phyloP scores from a whole-genome alignment of 169 alveolate genomes.

The Cryptosporidium viatorum region DNA sequence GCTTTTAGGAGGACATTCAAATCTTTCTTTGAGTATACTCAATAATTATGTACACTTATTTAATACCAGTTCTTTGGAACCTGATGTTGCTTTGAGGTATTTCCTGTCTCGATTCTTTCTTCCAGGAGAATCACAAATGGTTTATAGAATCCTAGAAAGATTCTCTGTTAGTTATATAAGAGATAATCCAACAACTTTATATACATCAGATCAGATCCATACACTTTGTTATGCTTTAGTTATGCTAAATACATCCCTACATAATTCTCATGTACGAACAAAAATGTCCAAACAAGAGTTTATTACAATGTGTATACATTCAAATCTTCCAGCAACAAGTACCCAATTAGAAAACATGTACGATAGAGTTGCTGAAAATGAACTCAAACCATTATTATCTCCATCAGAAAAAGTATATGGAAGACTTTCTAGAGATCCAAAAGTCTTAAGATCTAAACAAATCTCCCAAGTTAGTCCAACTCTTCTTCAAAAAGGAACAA shows the following conservation, averaged over 20 bases:
- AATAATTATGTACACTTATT: constrained; percentile 61
- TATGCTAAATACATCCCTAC: constrained; percentile 63
- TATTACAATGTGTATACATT: constrained; percentile 49
- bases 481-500: constrained; percentile 58
- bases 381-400: constrained; percentile 52
- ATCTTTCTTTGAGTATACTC: constrained; percentile 50
- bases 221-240: constrained; percentile 70
- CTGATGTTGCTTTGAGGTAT: constrained; percentile 75
- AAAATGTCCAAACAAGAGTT: constrained; percentile 67
- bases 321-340: constrained; percentile 25
- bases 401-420: constrained; percentile 67
- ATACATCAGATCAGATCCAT: constrained; percentile 66
- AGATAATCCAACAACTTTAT: constrained; percentile 48
- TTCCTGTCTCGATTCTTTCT: constrained; percentile 67
- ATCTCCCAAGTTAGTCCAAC: constrained; percentile 26
- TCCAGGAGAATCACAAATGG: constrained; percentile 78
- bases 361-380: constrained; percentile 65
- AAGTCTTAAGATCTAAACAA: constrained; percentile 48
- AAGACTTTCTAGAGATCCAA: constrained; percentile 68
- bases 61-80: constrained; percentile 62
- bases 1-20: constrained; percentile 63
- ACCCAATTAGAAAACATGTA: constrained; percentile 53
- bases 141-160: constrained; percentile 75
- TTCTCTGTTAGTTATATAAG: constrained; percentile 74
- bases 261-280: constrained; percentile 57